Evolutionary conservation across 371 early-diverging fungal species (phyloP).

Genomic region (Conidiobolus coronatus): DNA sequence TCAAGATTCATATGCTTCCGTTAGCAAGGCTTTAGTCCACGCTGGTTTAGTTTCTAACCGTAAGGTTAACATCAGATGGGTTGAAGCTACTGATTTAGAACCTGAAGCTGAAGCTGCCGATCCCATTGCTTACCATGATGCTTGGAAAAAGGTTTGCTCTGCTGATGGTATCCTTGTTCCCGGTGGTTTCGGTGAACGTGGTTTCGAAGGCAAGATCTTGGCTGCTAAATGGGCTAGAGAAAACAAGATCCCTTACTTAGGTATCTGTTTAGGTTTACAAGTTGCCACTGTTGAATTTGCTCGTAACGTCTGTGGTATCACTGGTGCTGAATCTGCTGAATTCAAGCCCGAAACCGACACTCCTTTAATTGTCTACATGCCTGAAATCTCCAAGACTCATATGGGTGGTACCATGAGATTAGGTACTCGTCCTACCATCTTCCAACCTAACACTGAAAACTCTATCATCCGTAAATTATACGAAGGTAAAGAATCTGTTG

Average conservation of each 20-base stretch:
- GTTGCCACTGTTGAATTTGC: constrained; percentile 96
- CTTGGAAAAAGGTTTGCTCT: constrained; percentile 70
- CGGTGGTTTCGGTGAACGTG: constrained; percentile 97
- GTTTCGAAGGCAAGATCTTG: constrained; percentile 90
- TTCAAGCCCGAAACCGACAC: constrained; percentile 40
- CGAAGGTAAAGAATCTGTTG: constrained; percentile 26
- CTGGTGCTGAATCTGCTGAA: constrained; percentile 72
- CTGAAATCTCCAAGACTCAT: constrained; percentile 82
- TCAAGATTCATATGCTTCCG: constrained; percentile 92
- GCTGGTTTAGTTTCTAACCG: constrained; percentile 65
- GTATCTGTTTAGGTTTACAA: constrained; percentile 98
- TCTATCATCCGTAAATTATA: constrained; percentile 40
- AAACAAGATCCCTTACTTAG: constrained; percentile 92
- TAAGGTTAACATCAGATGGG: constrained; percentile 74
- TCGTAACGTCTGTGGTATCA: constrained; percentile 77
- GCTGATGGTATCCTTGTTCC: constrained; percentile 96
- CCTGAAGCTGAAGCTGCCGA: constrained; percentile 33
- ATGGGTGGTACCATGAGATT: constrained; percentile 96
- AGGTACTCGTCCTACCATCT: constrained; percentile 71
- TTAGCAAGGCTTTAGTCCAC: constrained; percentile 88
- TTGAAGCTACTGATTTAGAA: constrained; percentile 86
- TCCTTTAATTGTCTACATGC: constrained; percentile 87
- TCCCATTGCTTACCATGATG: constrained; percentile 81
- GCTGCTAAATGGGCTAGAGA: constrained; percentile 98
- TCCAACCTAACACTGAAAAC: constrained; percentile 36